Evolutionary conservation across 495 filamentous ascomycete species (phyloP).

Genomic region (Penicillium simplicissimum): DNA sequence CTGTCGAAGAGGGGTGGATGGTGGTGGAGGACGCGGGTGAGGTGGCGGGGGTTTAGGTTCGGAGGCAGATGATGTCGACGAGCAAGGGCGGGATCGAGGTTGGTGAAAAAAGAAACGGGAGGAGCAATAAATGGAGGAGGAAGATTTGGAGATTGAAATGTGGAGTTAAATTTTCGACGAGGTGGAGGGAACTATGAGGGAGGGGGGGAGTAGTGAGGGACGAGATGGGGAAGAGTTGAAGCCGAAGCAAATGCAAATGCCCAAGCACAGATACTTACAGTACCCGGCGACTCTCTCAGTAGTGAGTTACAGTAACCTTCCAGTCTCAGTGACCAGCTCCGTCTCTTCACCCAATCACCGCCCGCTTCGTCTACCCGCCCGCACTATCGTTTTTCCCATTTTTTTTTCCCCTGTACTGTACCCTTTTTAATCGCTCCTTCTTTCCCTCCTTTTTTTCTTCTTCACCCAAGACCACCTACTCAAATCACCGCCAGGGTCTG

Average conservation of each 20-base stretch:
- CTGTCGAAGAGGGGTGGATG: neutral
- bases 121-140: neutral
- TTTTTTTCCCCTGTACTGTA: too few species aligned
- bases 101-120: neutral
- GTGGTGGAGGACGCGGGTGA: slow-evolving; percentile 6
- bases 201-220: neutral
- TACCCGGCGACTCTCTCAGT: too few species aligned
- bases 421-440: slow-evolving; percentile 13
- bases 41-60: neutral
- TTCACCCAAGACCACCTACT: slow-evolving; percentile 80
- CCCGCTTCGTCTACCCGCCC: slow-evolving; percentile 25
- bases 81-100: slow-evolving; percentile 1
- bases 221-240: neutral
- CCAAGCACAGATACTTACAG: neutral
- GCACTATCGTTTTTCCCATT: slow-evolving; percentile 40
- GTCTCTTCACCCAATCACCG: slow-evolving; percentile 29
- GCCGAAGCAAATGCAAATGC: slow-evolving; percentile 3
- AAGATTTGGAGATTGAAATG: neutral
- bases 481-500: slow-evolving; percentile 81
- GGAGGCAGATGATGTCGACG: slow-evolving; percentile 3
- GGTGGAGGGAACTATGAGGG: neutral
- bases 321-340: too few species aligned
- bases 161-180: neutral
- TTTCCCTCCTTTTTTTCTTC: slow-evolving; percentile 37
- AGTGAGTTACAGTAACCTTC: too few species aligned